Evolutionary conservation across 768 basidiomycete genomes (phyloP).

Genomic region (Psilocybe cubensis): DNA sequence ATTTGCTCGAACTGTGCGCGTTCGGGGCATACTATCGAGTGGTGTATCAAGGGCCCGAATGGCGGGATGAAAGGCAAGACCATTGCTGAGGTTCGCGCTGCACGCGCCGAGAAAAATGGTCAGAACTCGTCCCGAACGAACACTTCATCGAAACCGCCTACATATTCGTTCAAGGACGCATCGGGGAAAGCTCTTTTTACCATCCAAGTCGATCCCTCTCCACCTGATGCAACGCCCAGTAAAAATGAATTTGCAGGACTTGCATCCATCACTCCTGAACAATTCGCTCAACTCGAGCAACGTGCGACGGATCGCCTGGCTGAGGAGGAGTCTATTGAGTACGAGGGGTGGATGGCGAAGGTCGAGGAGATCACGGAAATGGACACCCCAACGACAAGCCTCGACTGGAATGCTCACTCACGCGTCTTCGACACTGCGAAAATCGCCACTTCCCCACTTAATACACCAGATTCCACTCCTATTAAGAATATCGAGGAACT

Average conservation of each 20-base stretch:
- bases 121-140: no score
- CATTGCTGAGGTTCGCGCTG: constrained; percentile 18
- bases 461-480: not conserved
- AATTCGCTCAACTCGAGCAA: no score
- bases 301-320: no score
- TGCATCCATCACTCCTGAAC: no score
- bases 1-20: constrained; percentile 19
- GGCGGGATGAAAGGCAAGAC: constrained; percentile 32
- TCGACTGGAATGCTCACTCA: no score
- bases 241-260: no score
- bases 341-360: no score
- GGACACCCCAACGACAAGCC: no score
- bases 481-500: not conserved
- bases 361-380: no score
- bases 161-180: not conserved
- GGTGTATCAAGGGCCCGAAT: constrained; percentile 18
- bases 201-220: not conserved
- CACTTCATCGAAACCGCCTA: not conserved
- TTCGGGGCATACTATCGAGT: constrained; percentile 14
- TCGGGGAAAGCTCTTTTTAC: constrained; percentile 4
- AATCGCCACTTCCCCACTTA: not conserved
- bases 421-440: not conserved
- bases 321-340: no score
- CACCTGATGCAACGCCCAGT: not conserved
- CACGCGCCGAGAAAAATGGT: not conserved